Conservation (phyloP, 78 protist species). For the Capsaspora owczarzaki region DNA sequence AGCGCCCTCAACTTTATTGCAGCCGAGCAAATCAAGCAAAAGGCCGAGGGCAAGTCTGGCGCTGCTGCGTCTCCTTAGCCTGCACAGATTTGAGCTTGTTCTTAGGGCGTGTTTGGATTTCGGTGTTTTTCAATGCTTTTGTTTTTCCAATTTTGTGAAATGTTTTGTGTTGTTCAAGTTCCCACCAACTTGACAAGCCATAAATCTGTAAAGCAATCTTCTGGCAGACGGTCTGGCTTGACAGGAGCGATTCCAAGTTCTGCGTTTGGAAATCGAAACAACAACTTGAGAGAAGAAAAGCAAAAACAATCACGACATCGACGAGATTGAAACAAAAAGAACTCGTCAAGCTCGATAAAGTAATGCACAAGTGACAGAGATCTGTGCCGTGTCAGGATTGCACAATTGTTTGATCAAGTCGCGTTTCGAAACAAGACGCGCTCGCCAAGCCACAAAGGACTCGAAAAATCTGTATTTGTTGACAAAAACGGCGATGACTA, state of each 20-base stretch:
- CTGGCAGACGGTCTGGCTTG: too few species aligned
- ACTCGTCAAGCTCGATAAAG: background rate
- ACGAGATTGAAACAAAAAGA: background rate
- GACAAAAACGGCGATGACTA: background rate
- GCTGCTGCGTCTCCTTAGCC: too few species aligned
- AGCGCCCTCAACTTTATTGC: constrained; percentile 69
- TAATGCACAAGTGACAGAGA: background rate
- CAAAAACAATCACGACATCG: background rate
- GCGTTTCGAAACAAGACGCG: too few species aligned
- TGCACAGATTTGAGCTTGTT: background rate
- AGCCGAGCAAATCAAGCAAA: background rate
- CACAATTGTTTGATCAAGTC: too few species aligned
- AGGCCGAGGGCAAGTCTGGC: too few species aligned
- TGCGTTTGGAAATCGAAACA: background rate
- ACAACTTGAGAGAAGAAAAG: background rate
- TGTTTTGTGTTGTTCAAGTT: background rate
- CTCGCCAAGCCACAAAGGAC: background rate
- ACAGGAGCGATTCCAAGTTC: too few species aligned
- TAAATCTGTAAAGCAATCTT: too few species aligned
- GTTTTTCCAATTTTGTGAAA: too few species aligned
- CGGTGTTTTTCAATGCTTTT: background rate
- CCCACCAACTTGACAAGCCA: background rate
- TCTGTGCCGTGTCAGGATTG: too few species aligned
- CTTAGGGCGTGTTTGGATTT: background rate
- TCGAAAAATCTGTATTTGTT: background rate